Evolutionary conservation across 768 basidiomycete genomes (phyloP).

Genomic region (Holtermanniella nyarrowii): DNA sequence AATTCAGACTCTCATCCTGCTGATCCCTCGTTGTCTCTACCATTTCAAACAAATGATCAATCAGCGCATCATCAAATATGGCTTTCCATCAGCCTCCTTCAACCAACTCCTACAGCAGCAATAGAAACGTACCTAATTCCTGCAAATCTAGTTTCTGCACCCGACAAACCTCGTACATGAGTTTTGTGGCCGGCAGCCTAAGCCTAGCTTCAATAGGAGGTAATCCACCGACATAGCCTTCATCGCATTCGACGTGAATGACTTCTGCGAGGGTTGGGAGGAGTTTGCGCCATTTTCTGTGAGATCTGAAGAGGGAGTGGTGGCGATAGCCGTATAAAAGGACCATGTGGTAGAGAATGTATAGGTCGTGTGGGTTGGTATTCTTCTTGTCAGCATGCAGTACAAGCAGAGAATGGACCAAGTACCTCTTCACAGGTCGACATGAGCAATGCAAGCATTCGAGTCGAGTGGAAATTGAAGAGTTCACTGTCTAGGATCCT

Average conservation of each 20-base stretch:
- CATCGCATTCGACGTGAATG: constrained; percentile 47
- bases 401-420: constrained; percentile 8
- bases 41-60: constrained; percentile 81
- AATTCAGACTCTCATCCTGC: constrained; percentile 87
- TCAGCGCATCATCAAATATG: constrained; percentile 69
- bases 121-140: constrained; percentile 59
- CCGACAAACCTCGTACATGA: constrained; percentile 87
- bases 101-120: neutral
- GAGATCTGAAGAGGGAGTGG: constrained; percentile 60
- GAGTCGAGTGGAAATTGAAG: constrained; percentile 79
- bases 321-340: constrained; percentile 63
- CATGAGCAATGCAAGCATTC: constrained; percentile 73
- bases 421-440: constrained; percentile 59
- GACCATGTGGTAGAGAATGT: constrained; percentile 69
- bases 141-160: constrained; percentile 69
- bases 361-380: constrained; percentile 73
- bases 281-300: constrained; percentile 72
- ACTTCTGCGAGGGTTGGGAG: constrained; percentile 70
- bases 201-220: constrained; percentile 73
- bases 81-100: constrained; percentile 44
- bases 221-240: constrained; percentile 40
- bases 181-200: constrained; percentile 55
- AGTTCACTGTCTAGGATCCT: constrained; percentile 73
- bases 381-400: constrained; percentile 45
- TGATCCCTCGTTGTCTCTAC: constrained; percentile 83